Base-by-base conservation (phyloP, 2,329 filamentous ascomycete species). In the Microcera coccophila region DNA sequence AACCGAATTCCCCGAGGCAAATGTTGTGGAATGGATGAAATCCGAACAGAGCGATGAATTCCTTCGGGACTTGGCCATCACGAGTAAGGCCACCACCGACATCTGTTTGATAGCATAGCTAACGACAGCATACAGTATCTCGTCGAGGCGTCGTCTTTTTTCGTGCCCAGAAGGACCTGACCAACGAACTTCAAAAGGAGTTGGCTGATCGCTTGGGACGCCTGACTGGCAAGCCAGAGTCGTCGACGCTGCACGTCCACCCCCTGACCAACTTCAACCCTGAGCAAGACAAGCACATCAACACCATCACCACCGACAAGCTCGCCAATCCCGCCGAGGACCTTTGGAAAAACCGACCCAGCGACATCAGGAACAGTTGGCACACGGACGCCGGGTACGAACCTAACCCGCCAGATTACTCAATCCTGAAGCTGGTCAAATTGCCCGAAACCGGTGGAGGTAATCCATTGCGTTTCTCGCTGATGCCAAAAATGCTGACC, bases 111-210 rank as follows among this genome's bases (percentile, higher is more conserved):
- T 19, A 12, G 4, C 10, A 9, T 19, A 19, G 32, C 19, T 24
- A 28, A 33, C n/a, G 28, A 21, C 3, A 43, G 31, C 20, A 5
- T 21, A 14, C 17, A 84, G 82, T 87, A 50, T 85, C 82, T 2
- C 76, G 79, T 46, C 76, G 83, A 1, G 82, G 82, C 9, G 83
- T 87, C 3, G 81, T 86, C 22, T 85, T 86, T 67, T 84, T 87
- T 65, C 76, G 82, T 16, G 73, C 76, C 21, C 83, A 87, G 50
- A 70, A 83, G 56, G 67, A 70, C 26, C 63, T 85, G 28, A 74
- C 72, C 49, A 75, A 84, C 56, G 77, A 80, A 2, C 71, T 82
- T 2, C 81, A 85, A 55, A 87, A 87, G 64, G 67, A 81, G 41
- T 70, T 87, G 0, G 77, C 81, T 16, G 72, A 82, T 36, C 70